Percentiles rank a stretch among this genome's conserved stretches.
Conservation (phyloP, 1,139 yeast genomes). For the Yamadazyma atlantica region DNA sequence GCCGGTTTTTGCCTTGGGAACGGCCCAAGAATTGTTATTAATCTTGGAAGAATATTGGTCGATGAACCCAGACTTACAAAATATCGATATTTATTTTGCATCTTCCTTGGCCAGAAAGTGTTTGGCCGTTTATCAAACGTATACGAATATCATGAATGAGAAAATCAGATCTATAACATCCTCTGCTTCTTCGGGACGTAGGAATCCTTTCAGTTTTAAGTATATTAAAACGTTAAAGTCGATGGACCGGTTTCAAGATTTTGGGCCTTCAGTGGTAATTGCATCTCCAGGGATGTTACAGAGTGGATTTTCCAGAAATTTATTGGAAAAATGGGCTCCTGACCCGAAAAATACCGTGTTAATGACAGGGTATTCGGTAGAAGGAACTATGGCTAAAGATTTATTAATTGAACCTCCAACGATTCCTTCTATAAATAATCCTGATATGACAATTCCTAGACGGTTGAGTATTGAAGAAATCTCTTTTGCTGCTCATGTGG, state of each 20-base stretch:
- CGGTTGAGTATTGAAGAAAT: slow-evolving; percentile 89
- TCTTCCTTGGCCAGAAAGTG: slow-evolving; percentile 93
- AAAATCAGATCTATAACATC: slow-evolving; percentile 77
- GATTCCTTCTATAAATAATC: slow-evolving; percentile 75
- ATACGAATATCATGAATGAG: slow-evolving; percentile 96
- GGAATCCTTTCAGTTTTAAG: slow-evolving; percentile 87
- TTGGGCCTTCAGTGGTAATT: slow-evolving; percentile 93
- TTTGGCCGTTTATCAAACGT: slow-evolving; percentile 96
- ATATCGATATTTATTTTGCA: slow-evolving; percentile 83
- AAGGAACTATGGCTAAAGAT: slow-evolving; percentile 96
- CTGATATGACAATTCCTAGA: slow-evolving; percentile 84
- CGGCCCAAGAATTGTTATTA: slow-evolving; percentile 89
- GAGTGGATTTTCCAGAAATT: slow-evolving; percentile 88
- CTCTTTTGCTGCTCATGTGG: slow-evolving; percentile 98
- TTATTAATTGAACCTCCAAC: slow-evolving; percentile 85
- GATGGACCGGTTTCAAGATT: slow-evolving; percentile 83
- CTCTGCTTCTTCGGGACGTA: slow-evolving; percentile 42
- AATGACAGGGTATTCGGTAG: slow-evolving; percentile 95
- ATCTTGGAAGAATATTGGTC: slow-evolving; percentile 96
- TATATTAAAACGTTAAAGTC: slow-evolving; percentile 78
- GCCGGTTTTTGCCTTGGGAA: slow-evolving; percentile 95
- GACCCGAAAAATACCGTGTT: slow-evolving; percentile 87
- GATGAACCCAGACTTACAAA: slow-evolving; percentile 76
- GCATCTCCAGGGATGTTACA: slow-evolving; percentile 99
- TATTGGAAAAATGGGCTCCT: slow-evolving; percentile 95